These are phyloP conservation scores for Boletus tomentosulus DNA, from an alignment of 768 basidiomycete species.

Conservation along the genomic window DNA sequence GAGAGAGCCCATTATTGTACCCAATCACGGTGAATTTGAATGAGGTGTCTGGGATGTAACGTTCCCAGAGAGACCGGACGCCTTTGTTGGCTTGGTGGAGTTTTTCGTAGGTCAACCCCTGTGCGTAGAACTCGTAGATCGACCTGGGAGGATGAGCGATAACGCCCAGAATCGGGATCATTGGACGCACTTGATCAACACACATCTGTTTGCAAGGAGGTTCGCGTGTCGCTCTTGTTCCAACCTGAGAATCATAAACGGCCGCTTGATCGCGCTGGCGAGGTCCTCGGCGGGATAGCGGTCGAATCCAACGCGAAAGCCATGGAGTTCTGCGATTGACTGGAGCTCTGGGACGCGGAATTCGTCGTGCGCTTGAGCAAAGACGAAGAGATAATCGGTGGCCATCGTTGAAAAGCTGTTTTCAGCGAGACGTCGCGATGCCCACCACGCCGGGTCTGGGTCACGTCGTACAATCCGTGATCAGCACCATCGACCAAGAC, in stretches of 20 bases:
- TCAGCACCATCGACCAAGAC: constrained; percentile 31
- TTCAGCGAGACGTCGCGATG: constrained; percentile 13
- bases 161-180: not conserved
- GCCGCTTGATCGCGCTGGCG: constrained; percentile 47
- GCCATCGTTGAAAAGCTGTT: not conserved
- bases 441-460: constrained; percentile 13
- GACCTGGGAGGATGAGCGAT: constrained; percentile 43
- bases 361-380: constrained; percentile 77
- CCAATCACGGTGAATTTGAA: constrained; percentile 79
- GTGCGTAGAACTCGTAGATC: constrained; percentile 73
- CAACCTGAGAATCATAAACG: constrained; percentile 72
- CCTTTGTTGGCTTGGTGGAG: constrained; percentile 55
- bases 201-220: constrained; percentile 70
- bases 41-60: constrained; percentile 59
- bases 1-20: constrained; percentile 71
- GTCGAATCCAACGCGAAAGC: constrained; percentile 52
- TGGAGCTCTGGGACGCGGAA: constrained; percentile 82
- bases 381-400: constrained; percentile 57
- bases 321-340: constrained; percentile 72
- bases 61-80: constrained; percentile 48
- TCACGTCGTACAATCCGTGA: constrained; percentile 29
- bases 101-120: constrained; percentile 63
- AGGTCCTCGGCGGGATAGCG: constrained; percentile 40
- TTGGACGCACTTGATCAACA: constrained; percentile 70
- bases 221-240: constrained; percentile 69